Percentiles rank a stretch among this genome's conserved stretches.
Conservation (phyloP, 192 early-diverging fungal species). For the Thamnidium elegans region DNA sequence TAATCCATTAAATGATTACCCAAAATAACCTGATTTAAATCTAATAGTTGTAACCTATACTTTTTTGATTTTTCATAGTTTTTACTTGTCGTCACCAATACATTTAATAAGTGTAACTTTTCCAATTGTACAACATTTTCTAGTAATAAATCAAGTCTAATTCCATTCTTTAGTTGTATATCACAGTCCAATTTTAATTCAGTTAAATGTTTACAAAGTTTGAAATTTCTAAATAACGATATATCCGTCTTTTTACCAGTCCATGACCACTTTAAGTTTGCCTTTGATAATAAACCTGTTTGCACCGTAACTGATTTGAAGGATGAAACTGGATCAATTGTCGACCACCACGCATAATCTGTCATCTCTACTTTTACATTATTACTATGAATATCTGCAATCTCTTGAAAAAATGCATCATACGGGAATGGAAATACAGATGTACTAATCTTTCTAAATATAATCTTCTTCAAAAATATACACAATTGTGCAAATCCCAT, state of each 20-base stretch:
- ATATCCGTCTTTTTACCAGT: slow-evolving; percentile 12
- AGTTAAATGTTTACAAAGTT: neutral
- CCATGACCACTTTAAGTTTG: slow-evolving; percentile 3
- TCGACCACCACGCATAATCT: slow-evolving; percentile 1
- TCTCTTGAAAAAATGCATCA: slow-evolving; percentile 10
- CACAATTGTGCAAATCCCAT: slow-evolving; percentile 16
- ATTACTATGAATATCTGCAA: neutral
- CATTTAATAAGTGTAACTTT: neutral
- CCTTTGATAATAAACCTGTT: slow-evolving; percentile 3
- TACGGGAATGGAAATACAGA: slow-evolving; percentile 1
- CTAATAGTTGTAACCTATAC: neutral
- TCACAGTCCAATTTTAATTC: slow-evolving; percentile 6
- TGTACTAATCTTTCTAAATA: slow-evolving; percentile 4
- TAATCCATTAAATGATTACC: slow-evolving; percentile 18
- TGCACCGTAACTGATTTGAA: neutral
- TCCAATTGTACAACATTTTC: slow-evolving; percentile 1
- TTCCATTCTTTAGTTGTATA: slow-evolving; percentile 1
- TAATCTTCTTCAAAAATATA: slow-evolving; percentile 1
- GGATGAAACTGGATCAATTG: neutral
- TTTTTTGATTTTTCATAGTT: neutral
- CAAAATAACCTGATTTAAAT: neutral
- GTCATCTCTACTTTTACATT: neutral
- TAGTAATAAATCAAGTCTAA: slow-evolving; percentile 5
- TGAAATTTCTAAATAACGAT: neutral
- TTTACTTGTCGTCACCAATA: slow-evolving; percentile 3